phyloP scores from a whole-genome alignment of 1,139 yeast species.

The Petasospora fabianii region DNA sequence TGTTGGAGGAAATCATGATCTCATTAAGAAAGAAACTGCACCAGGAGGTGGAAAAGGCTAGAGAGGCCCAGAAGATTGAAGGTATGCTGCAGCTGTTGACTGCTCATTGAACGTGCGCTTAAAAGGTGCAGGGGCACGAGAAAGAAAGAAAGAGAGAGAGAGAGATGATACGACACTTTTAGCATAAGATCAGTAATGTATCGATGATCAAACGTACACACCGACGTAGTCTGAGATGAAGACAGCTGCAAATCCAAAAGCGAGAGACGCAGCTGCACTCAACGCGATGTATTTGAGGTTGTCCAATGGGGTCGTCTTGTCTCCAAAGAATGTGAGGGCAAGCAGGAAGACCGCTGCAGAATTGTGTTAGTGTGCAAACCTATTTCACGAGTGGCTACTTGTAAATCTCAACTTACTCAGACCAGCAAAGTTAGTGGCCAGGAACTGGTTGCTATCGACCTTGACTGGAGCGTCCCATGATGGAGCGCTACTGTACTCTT shows the following conservation, averaged over 20 bases:
- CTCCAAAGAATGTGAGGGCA: conserved; percentile 13
- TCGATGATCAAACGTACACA: conserved; percentile 31
- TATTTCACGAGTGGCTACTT: background rate
- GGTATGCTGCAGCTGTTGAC: conserved; percentile 89
- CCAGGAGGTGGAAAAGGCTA: conserved; percentile 70
- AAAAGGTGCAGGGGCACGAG: too few relatives aligned
- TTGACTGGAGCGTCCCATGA: conserved; percentile 7
- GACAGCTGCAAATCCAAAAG: conserved; percentile 36
- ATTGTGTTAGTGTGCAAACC: conserved; percentile 2
- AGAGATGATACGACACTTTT: background rate
- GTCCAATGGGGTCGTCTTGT: conserved; percentile 23
- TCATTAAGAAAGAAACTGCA: conserved; percentile 59
- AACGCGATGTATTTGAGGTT: conserved; percentile 22
- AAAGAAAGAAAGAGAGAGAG: too few relatives aligned
- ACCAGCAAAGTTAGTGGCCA: conserved; percentile 1
- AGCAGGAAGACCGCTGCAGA: conserved; percentile 3
- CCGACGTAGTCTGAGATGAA: conserved; percentile 36
- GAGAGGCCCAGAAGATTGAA: conserved; percentile 83
- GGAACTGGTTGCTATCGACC: conserved; percentile 3
- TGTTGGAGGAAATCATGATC: conserved; percentile 66
- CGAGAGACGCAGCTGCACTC: conserved; percentile 29
- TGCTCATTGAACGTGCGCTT: conserved; percentile 22
- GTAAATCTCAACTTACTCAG: conserved; percentile 3
- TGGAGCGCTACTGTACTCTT: background rate
- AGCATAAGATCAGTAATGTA: conserved; percentile 1